Evolutionary conservation across 2,329 filamentous ascomycete genomes (phyloP).

Genomic region (Aureobasidium sp.): DNA sequence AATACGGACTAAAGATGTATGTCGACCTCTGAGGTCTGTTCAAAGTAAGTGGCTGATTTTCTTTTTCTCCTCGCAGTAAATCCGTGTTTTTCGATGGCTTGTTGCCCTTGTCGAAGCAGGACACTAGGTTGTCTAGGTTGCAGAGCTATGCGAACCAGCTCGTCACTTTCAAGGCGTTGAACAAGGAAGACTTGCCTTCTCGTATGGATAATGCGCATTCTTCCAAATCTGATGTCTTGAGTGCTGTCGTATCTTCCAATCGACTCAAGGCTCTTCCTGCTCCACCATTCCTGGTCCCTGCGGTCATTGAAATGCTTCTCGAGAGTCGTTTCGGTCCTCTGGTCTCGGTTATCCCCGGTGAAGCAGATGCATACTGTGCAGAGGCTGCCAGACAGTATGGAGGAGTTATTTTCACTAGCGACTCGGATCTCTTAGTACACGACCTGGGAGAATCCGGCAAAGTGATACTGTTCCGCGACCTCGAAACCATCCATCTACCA

Average conservation of each 20-base stretch:
- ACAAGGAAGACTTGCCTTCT: conserved; percentile 21
- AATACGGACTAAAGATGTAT: conserved; percentile 53
- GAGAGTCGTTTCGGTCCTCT: conserved; percentile 32
- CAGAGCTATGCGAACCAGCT: conserved; percentile 50
- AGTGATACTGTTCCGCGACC: conserved; percentile 60
- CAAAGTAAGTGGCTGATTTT: conserved; percentile 15
- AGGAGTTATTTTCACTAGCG: conserved; percentile 61
- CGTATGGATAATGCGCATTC: conserved; percentile 6
- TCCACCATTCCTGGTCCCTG: conserved; percentile 65
- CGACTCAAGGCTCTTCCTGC: conserved; percentile 37
- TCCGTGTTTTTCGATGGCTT: conserved; percentile 81
- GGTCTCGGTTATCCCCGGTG: conserved; percentile 61
- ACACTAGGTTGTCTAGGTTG: conserved; percentile 53
- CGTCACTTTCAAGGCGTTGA: conserved; percentile 36
- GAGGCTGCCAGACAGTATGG: conserved; percentile 49
- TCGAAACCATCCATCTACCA: conserved; percentile 36
- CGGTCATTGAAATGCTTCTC: conserved; percentile 63
- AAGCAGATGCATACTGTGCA: conserved; percentile 79
- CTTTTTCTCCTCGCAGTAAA: conserved; percentile 35
- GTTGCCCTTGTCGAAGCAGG: conserved; percentile 58
- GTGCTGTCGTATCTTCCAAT: conserved; percentile 6
- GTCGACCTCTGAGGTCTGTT: neutral
- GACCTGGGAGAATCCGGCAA: conserved; percentile 53
- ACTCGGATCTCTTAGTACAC: conserved; percentile 76
- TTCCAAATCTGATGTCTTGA: conserved; percentile 5